Conservation (phyloP, 2,329 filamentous ascomycete genomes). For the Didymella exigua region DNA sequence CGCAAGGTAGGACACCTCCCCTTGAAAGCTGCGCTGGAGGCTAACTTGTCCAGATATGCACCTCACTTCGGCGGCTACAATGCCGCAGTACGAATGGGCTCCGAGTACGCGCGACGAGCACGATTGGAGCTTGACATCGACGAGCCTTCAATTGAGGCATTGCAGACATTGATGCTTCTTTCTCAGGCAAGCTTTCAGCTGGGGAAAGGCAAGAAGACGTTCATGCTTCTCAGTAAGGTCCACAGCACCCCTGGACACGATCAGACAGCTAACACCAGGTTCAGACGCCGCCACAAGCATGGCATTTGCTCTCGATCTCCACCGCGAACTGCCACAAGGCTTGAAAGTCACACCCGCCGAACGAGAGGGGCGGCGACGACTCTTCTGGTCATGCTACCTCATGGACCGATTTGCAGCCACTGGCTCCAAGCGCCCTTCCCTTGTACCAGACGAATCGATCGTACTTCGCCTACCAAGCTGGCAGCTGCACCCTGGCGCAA, state of each 20-base stretch:
- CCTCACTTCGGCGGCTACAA: conserved; percentile 70
- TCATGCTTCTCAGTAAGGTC: conserved; percentile 76
- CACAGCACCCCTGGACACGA: neutral
- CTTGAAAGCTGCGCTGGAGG: conserved; percentile 34
- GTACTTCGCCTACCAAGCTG: conserved; percentile 76
- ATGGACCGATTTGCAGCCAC: conserved; percentile 84
- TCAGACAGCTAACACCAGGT: conserved; percentile 1
- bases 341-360: conserved; percentile 69
- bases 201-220: conserved; percentile 82
- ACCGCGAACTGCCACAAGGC: conserved; percentile 72
- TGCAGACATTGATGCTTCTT: conserved; percentile 77
- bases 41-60: conserved; percentile 64
- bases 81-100: conserved; percentile 69
- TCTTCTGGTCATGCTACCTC: conserved; percentile 89
- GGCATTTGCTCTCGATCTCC: conserved; percentile 80
- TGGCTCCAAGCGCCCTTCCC: conserved; percentile 80
- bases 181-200: conserved; percentile 76
- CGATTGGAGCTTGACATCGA: conserved; percentile 76
- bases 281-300: conserved; percentile 78
- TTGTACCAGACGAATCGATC: conserved; percentile 78
- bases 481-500: conserved; percentile 65
- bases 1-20: conserved; percentile 46
- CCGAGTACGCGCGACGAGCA: conserved; percentile 74
- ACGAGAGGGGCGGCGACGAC: conserved; percentile 74
- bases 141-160: conserved; percentile 76